Base-by-base conservation (phyloP, 2,329 filamentous ascomycete species). In the Eutypella sp. region DNA sequence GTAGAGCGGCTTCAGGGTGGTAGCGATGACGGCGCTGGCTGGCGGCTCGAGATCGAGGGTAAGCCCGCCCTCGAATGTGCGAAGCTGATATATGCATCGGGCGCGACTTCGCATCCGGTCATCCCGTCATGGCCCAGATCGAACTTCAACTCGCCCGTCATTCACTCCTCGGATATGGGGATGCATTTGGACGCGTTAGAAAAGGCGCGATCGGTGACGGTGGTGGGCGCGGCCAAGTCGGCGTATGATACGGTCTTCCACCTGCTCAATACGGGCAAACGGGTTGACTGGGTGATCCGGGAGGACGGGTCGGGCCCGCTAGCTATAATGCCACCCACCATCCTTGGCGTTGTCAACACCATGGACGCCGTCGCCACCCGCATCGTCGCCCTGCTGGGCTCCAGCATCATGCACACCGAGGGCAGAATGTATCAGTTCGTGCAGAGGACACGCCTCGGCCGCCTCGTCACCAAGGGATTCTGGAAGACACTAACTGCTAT, bases 251-350 rank as follows among this genome's bases (percentile, higher is more conserved):
- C 60, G 2, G 63, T 66, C 24, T 65, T 53, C 42, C 48, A 61
- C 9, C 53, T 67, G 2, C 48, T 65, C 2, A 56, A 51, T 9
- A 33, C 45, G 2, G 64, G 63, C 0, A 61, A 62, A 42, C 49
- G 58, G 40, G 63, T 67, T 5, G 40, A 54, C 18, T 67, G 63
- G 64, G 45, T 67, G 4, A 67, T 67, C 40, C 61, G 64, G 10
- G 41, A 54, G 3, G 52, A 53, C n/a, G 58, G 57, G 2, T 47
- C 58, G 8, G 65, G 65, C 0, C 62, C 64, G 1, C 23, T 63
- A 3, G 54, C 62, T n/a, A 60, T 67, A 9, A 44, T 60, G 47
- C 56, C 63, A 6, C 54, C 58, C 1, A 56, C 48, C 5, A 38
- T 64, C 18, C 18, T 60, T 19, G 53, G 57, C 25, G 4, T 62